phyloP scores from a whole-genome alignment of 2,329 filamentous ascomycete species.

The Herpotrichia juniperi region DNA sequence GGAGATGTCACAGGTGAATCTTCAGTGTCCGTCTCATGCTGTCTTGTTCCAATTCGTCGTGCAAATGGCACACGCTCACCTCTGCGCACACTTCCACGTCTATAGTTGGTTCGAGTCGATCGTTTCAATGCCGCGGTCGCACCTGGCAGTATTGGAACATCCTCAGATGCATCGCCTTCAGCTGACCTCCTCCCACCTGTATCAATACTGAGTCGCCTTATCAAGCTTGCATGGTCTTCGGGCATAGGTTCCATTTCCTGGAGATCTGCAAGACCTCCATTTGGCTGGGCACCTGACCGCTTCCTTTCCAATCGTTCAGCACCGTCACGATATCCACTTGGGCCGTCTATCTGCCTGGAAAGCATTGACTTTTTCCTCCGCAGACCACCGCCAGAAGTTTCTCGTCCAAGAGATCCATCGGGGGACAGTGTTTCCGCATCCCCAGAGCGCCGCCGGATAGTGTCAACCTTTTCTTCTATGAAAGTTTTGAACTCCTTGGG shows the following conservation, averaged over 20 bases:
- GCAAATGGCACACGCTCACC: conserved; percentile 78
- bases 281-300: conserved; percentile 62
- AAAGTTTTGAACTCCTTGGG: conserved; percentile 97
- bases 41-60: conserved; percentile 69
- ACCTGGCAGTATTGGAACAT: conserved; percentile 85
- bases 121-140: conserved; percentile 78
- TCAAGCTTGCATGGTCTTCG: conserved; percentile 74
- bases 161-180: conserved; percentile 53
- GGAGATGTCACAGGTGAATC: conserved; percentile 58
- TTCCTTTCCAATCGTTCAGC: conserved; percentile 79
- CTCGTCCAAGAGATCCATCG: conserved; percentile 59
- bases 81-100: conserved; percentile 83
- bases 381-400: conserved; percentile 65
- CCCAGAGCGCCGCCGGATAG: conserved; percentile 83
- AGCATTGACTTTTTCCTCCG: conserved; percentile 94
- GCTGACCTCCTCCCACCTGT: conserved; percentile 50
- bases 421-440: conserved; percentile 68
- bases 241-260: conserved; percentile 79
- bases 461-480: conserved; percentile 88
- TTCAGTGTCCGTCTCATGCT: conserved; percentile 66
- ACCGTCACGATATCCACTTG: conserved; percentile 79
- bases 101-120: conserved; percentile 90
- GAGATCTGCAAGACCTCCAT: conserved; percentile 60
- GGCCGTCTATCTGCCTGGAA: conserved; percentile 85
- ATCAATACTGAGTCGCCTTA: conserved; percentile 70